Conservation (phyloP, 192 early-diverging fungal genomes). For the Backusella australiensis region DNA sequence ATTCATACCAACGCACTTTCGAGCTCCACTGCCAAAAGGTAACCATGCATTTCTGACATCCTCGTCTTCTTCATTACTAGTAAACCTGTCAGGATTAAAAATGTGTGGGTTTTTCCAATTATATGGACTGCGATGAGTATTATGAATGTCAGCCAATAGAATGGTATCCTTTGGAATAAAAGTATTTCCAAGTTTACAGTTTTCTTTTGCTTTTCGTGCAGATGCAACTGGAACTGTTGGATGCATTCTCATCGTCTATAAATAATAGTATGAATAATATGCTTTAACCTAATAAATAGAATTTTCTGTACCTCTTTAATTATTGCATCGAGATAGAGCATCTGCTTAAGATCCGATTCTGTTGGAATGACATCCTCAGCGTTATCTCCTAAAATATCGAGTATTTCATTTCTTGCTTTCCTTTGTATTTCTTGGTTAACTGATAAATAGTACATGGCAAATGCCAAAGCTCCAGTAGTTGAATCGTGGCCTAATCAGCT, state of each 20-base stretch:
- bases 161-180: slow-evolving; percentile 18
- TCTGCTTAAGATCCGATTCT: background rate
- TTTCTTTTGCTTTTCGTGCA: slow-evolving; percentile 1
- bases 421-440: slow-evolving; percentile 19
- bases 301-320: slow-evolving; percentile 14
- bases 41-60: slow-evolving; percentile 42
- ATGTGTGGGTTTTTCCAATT: slow-evolving; percentile 16
- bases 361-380: background rate
- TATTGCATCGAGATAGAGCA: slow-evolving; percentile 15
- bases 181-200: background rate
- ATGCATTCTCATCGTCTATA: slow-evolving; percentile 13
- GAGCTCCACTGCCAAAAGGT: slow-evolving; percentile 54
- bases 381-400: slow-evolving; percentile 14
- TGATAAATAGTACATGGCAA: slow-evolving; percentile 47
- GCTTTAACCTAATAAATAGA: background rate
- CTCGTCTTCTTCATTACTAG: background rate
- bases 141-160: slow-evolving; percentile 8
- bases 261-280: background rate
- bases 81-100: slow-evolving; percentile 25
- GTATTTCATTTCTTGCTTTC: slow-evolving; percentile 16
- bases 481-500: slow-evolving; percentile 19
- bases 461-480: slow-evolving; percentile 24
- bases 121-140: slow-evolving; percentile 10
- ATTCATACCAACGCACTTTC: slow-evolving; percentile 63
- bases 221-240: background rate